phyloP scores from a whole-genome alignment of 2,329 filamentous ascomycete genomes.

The Lachnellula hyalina region DNA sequence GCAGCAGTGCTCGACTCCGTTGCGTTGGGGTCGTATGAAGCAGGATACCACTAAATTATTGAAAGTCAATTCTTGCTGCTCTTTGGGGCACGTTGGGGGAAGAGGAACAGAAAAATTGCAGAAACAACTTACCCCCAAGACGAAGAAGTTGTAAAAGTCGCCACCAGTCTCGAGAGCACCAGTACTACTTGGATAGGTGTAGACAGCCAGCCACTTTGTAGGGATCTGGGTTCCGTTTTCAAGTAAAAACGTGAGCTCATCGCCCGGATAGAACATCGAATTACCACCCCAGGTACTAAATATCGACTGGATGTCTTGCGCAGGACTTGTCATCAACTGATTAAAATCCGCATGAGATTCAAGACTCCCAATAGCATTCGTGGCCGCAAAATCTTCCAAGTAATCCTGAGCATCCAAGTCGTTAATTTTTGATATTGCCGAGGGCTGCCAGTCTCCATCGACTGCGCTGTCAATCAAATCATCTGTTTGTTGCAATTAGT shows the following conservation, averaged over 20 bases:
- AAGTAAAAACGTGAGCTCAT: slow-evolving; percentile 31
- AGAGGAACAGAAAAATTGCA: slow-evolving; percentile 12
- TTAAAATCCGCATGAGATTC: slow-evolving; percentile 37
- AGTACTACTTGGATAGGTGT: slow-evolving; percentile 24
- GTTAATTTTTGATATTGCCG: slow-evolving; percentile 49
- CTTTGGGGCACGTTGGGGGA: slow-evolving; percentile 26
- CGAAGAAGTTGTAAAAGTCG: slow-evolving; percentile 28
- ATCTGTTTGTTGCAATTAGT: not conserved
- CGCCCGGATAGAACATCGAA: slow-evolving; percentile 36
- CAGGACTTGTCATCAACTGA: slow-evolving; percentile 21
- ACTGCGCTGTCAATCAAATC: slow-evolving; percentile 31
- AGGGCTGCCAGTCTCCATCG: slow-evolving; percentile 30
- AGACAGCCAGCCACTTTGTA: slow-evolving; percentile 30
- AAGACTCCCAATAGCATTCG: slow-evolving; percentile 29
- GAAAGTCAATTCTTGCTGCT: slow-evolving; percentile 20
- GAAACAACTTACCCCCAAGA: slow-evolving; percentile 16
- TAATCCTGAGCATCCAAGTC: slow-evolving; percentile 44
- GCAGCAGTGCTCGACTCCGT: slow-evolving; percentile 9
- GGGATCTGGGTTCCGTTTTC: slow-evolving; percentile 34
- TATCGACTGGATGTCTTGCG: slow-evolving; percentile 33
- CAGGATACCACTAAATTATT: not conserved
- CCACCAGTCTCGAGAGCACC: slow-evolving; percentile 24
- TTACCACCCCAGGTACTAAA: slow-evolving; percentile 33
- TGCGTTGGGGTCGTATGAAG: not conserved
- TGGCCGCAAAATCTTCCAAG: slow-evolving; percentile 39